Percentiles rank a stretch among this genome's conserved stretches.
These are phyloP conservation scores for Epichloe gansuensis DNA, from an alignment of 2,329 filamentous ascomycete genomes.

Conservation along the genomic window DNA sequence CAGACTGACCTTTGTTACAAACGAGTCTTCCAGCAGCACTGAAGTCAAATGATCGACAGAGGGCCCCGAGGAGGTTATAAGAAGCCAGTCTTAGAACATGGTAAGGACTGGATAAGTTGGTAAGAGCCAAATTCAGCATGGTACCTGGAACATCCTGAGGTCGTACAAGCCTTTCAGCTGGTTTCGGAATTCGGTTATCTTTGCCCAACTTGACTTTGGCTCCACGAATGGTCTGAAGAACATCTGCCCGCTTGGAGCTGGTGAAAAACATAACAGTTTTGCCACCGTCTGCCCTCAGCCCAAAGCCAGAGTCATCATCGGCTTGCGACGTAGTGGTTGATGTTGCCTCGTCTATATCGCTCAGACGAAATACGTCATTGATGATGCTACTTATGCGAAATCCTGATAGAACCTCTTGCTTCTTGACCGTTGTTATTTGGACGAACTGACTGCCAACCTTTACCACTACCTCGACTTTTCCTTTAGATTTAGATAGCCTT, in stretches of 20 bases:
- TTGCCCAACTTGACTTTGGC: conserved; percentile 55
- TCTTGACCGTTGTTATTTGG: conserved; percentile 56
- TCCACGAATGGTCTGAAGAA: conserved; percentile 49
- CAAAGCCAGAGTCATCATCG: conserved; percentile 56
- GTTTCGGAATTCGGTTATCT: conserved; percentile 46
- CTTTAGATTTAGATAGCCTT: conserved; percentile 54
- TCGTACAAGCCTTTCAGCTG: conserved; percentile 52
- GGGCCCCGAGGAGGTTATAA: conserved; percentile 54
- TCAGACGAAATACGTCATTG: conserved; percentile 58
- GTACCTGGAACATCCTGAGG: conserved; percentile 62
- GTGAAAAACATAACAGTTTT: conserved; percentile 64
- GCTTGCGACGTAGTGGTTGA: conserved; percentile 45
- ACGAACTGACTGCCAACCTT: conserved; percentile 59
- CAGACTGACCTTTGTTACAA: conserved; percentile 43
- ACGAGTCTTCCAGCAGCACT: conserved; percentile 48
- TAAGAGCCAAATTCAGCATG: conserved; percentile 53
- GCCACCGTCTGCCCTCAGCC: conserved; percentile 54
- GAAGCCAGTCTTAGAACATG: conserved; percentile 48
- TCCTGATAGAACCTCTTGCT: conserved; percentile 54
- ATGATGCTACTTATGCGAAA: conserved; percentile 50
- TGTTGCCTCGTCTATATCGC: conserved; percentile 52
- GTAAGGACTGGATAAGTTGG: conserved; percentile 52
- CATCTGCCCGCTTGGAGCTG: conserved; percentile 49
- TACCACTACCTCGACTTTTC: conserved; percentile 57
- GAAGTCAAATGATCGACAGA: conserved; percentile 58